These are phyloP conservation scores for Ophiocordyceps camponoti-leonardi DNA, from an alignment of 2,329 filamentous ascomycete species.

Conservation along the genomic window DNA sequence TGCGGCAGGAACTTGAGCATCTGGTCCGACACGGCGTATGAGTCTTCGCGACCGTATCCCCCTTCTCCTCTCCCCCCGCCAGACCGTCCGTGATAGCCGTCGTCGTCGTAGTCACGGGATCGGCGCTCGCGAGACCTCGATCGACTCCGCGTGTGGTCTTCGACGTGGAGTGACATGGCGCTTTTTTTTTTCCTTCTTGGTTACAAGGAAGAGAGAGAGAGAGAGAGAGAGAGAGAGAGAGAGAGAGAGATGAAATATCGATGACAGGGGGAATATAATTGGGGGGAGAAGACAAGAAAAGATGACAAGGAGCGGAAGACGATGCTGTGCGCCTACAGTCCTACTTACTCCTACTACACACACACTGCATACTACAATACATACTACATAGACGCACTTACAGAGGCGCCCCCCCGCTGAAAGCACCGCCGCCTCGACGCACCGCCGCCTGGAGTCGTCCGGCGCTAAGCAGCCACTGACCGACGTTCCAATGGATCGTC, in stretches of 20 bases:
- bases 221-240: not conserved
- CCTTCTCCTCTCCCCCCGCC: conserved; percentile 4
- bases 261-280: not conserved
- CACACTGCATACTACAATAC: too few species aligned
- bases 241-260: not conserved
- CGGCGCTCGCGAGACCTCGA: not conserved
- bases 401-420: too few species aligned
- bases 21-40: conserved; percentile 12
- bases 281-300: not conserved
- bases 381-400: too few species aligned
- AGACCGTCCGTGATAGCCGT: too few species aligned
- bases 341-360: not conserved
- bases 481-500: too few species aligned
- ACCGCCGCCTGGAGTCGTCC: too few species aligned
- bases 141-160: conserved; percentile 16
- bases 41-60: conserved; percentile 15
- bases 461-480: too few species aligned
- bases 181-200: too few species aligned
- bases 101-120: not conserved
- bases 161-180: conserved; percentile 18
- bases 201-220: too few species aligned
- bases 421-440: too few species aligned
- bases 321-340: not conserved
- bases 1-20: conserved; percentile 27
- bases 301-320: not conserved